These are phyloP conservation scores for Leersia perrieri DNA, from an alignment of 176 grass and related monocot genomes.

Conservation along the genomic window DNA sequence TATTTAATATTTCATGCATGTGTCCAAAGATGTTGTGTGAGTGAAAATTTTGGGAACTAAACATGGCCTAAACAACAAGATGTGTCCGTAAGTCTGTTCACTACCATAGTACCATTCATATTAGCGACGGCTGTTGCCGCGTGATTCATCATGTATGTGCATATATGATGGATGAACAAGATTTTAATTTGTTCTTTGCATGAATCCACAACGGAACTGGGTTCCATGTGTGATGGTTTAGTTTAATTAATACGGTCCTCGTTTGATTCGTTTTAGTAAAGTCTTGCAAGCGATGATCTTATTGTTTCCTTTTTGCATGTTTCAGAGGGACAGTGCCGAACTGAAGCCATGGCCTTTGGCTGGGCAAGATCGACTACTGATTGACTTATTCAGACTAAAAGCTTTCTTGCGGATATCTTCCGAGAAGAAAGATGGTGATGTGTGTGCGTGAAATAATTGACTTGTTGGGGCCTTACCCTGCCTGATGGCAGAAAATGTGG, in stretches of 20 bases:
- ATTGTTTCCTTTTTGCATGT: background rate
- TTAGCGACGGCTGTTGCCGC: background rate
- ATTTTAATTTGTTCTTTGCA: background rate
- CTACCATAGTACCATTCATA: background rate
- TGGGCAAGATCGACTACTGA: background rate
- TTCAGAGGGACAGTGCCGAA: background rate
- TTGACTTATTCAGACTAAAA: background rate
- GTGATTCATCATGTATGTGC: background rate
- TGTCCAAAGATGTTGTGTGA: no score
- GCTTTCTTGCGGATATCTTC: background rate
- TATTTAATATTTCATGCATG: no score
- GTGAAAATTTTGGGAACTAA: no score
- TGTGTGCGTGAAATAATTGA: background rate
- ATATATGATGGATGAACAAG: background rate
- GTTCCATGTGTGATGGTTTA: background rate
- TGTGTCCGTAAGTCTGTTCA: background rate
- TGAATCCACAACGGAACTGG: background rate
- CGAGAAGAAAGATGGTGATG: background rate
- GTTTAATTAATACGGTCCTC: background rate
- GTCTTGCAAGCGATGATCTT: background rate
- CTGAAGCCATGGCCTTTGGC: background rate
- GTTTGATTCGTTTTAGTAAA: background rate
- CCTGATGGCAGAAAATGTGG: constrained; percentile 10
- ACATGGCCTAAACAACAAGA: background rate
- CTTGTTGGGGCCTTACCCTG: background rate